Evolutionary conservation across 495 filamentous ascomycete species (phyloP).

Genomic region (Penicillium nucicola): DNA sequence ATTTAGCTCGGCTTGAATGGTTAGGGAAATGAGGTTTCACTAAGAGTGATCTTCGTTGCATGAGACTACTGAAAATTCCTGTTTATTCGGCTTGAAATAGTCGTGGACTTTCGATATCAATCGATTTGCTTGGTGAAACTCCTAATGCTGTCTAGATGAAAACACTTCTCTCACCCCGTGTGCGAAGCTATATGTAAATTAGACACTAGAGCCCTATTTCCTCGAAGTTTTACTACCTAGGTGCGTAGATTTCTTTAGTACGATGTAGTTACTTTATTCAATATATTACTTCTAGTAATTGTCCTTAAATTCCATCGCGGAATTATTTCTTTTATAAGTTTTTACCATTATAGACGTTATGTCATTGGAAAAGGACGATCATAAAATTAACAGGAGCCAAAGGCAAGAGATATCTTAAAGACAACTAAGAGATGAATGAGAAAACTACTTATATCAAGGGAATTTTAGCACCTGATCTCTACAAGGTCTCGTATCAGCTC

Average conservation of each 20-base stretch:
- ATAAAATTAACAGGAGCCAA: not conserved
- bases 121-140: constrained; percentile 1
- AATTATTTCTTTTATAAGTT: not conserved
- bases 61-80: not conserved
- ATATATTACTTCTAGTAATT: constrained; percentile 1
- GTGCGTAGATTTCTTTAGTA: not conserved
- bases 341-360: not conserved
- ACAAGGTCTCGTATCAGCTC: not conserved
- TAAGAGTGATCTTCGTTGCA: not conserved
- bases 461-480: not conserved
- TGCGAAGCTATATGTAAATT: not conserved
- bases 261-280: constrained; percentile 1
- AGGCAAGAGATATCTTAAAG: not conserved
- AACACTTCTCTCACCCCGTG: not conserved
- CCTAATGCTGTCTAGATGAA: not conserved
- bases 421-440: not conserved
- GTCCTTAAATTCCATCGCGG: not conserved
- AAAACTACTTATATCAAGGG: not conserved
- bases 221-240: constrained; percentile 1
- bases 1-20: not conserved
- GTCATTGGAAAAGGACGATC: not conserved
- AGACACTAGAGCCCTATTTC: not conserved
- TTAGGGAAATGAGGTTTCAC: not conserved
- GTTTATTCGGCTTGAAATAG: not conserved
- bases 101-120: not conserved